Evolutionary conservation across 495 filamentous ascomycete genomes (phyloP).

Genomic region (Platismatia glauca): DNA sequence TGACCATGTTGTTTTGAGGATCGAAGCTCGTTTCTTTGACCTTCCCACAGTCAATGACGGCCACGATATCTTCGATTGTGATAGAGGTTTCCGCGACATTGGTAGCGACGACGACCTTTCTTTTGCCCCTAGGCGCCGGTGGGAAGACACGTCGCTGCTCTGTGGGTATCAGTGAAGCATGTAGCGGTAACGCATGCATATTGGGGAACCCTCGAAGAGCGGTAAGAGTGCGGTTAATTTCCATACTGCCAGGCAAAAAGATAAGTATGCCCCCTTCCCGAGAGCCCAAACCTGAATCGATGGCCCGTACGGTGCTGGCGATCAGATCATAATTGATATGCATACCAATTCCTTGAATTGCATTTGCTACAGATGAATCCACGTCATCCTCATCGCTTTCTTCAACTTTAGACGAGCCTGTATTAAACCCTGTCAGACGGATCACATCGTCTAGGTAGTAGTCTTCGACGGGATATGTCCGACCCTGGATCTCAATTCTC

Average conservation of each 20-base stretch:
- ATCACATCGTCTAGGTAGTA: conserved; percentile 87
- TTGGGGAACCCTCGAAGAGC: conserved; percentile 59
- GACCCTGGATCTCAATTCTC: conserved; percentile 73
- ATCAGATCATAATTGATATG: conserved; percentile 91
- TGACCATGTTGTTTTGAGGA: conserved; percentile 85
- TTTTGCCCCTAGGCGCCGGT: conserved; percentile 61
- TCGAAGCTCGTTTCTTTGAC: conserved; percentile 97
- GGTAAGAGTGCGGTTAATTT: conserved; percentile 76
- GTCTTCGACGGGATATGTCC: conserved; percentile 85
- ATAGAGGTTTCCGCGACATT: conserved; percentile 98
- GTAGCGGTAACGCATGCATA: conserved; percentile 74
- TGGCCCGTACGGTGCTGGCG: conserved; percentile 63
- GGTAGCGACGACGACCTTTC: conserved; percentile 88
- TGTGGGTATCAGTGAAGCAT: conserved; percentile 78
- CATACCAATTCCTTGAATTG: conserved; percentile 68
- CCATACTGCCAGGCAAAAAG: conserved; percentile 76
- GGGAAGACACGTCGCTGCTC: conserved; percentile 85
- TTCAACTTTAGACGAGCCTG: conserved; percentile 34
- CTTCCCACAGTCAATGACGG: conserved; percentile 87
- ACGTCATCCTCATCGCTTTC: conserved; percentile 32
- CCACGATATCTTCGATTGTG: conserved; percentile 93
- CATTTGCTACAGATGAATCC: conserved; percentile 48
- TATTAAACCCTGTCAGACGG: conserved; percentile 62
- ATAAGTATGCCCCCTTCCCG: conserved; percentile 82
- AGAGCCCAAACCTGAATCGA: conserved; percentile 63